Percentiles rank a stretch among this genome's conserved stretches.
These are phyloP conservation scores for Leptographium lundbergii DNA, from an alignment of 2,329 filamentous ascomycete species.

Conservation along the genomic window DNA sequence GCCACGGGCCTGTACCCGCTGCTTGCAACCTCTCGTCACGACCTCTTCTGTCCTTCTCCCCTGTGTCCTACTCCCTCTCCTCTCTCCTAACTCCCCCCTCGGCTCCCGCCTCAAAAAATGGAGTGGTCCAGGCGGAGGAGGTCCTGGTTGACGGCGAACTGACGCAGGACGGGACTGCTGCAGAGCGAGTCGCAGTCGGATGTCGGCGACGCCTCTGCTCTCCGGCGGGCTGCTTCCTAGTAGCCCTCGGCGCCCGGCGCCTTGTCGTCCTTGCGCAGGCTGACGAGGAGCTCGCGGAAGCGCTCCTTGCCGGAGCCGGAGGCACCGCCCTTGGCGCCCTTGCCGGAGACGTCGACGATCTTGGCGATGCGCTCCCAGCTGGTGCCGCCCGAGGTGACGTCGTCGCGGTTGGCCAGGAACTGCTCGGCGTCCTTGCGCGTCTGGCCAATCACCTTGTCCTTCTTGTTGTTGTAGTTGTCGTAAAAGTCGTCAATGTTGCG, in stretches of 20 bases:
- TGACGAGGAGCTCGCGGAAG: conserved; percentile 81
- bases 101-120: background rate
- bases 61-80: background rate
- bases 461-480: conserved; percentile 97
- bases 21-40: background rate
- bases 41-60: background rate
- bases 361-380: conserved; percentile 98
- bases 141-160: background rate
- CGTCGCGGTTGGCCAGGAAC: conserved; percentile 78
- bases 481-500: conserved; percentile 98
- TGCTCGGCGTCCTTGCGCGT: conserved; percentile 86
- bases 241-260: conserved; percentile 54
- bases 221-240: conserved; percentile 21
- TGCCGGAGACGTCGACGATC: conserved; percentile 92
- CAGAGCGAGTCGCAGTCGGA: background rate
- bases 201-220: background rate
- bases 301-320: conserved; percentile 89
- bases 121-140: background rate
- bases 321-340: conserved; percentile 75
- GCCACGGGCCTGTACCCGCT: background rate
- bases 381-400: conserved; percentile 86
- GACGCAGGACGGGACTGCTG: background rate
- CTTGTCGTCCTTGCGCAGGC: conserved; percentile 87
- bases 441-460: conserved; percentile 83
- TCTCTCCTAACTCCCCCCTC: background rate